phyloP scores from a whole-genome alignment of 768 basidiomycete genomes.

The Amanita brunnescens region DNA sequence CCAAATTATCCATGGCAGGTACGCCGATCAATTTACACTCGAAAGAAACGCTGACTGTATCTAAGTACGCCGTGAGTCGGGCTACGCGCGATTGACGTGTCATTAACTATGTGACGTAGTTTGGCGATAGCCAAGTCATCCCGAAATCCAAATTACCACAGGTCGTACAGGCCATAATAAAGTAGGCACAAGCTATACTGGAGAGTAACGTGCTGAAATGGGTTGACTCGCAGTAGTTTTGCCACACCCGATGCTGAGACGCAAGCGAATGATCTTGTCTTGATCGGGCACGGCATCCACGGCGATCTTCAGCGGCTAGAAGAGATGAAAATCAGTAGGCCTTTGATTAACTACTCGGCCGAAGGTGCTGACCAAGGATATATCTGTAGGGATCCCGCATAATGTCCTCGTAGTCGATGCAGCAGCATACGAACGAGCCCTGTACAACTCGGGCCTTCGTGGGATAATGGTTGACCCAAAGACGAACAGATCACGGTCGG shows the following conservation, averaged over 20 bases:
- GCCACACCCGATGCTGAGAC: slow-evolving; percentile 73
- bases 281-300: slow-evolving; percentile 54
- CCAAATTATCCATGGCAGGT: slow-evolving; percentile 72
- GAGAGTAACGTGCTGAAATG: slow-evolving; percentile 1
- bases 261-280: slow-evolving; percentile 56
- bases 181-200: slow-evolving; percentile 29
- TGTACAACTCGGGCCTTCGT: slow-evolving; percentile 51
- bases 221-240: slow-evolving; percentile 43
- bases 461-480: slow-evolving; percentile 54
- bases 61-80: slow-evolving; percentile 55
- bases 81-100: neutral
- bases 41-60: neutral
- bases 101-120: slow-evolving; percentile 33
- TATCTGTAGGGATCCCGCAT: slow-evolving; percentile 54
- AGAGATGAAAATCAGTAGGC: slow-evolving; percentile 75
- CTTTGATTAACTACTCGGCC: neutral
- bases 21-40: slow-evolving; percentile 17
- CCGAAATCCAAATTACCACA: slow-evolving; percentile 61
- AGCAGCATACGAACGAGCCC: slow-evolving; percentile 49
- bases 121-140: slow-evolving; percentile 67
- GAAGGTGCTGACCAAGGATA: neutral
- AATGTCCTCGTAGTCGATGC: slow-evolving; percentile 67
- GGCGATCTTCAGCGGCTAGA: slow-evolving; percentile 55
- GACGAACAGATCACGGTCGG: slow-evolving; percentile 41
- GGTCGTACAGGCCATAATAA: slow-evolving; percentile 65